phyloP scores from a whole-genome alignment of 2,329 filamentous ascomycete genomes.

The Pseudogymnoascus sp. region DNA sequence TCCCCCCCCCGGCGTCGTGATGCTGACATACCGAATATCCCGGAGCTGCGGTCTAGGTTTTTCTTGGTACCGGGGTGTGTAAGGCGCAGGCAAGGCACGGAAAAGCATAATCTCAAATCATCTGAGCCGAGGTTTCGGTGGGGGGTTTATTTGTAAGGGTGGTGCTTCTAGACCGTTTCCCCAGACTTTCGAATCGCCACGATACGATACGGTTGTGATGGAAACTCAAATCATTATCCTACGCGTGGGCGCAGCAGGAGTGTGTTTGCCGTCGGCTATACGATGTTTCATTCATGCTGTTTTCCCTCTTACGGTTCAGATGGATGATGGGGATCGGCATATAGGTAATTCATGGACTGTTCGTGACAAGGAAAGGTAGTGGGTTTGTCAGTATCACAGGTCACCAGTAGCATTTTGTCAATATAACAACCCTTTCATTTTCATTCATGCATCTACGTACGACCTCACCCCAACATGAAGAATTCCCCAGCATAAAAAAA shows the following conservation, averaged over 20 bases:
- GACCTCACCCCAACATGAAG: too few species aligned
- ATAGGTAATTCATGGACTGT: neutral
- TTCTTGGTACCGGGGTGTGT: neutral
- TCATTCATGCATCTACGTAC: neutral
- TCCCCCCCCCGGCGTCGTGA: neutral
- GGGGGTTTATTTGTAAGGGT: neutral
- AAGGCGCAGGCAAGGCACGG: neutral
- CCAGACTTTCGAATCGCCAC: neutral
- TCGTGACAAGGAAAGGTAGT: neutral
- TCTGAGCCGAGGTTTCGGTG: neutral
- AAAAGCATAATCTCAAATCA: neutral
- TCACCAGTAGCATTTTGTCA: neutral
- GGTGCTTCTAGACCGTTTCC: neutral
- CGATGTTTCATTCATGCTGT: neutral
- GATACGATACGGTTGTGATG: neutral
- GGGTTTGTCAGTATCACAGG: neutral
- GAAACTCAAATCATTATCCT: neutral
- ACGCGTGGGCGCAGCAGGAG: neutral
- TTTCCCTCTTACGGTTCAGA: neutral
- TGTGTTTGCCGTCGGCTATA: neutral
- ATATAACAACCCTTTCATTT: constrained; percentile 3
- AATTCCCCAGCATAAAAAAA: neutral
- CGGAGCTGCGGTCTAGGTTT: neutral
- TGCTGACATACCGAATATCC: constrained; percentile 3
- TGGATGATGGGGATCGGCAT: neutral